Evolutionary conservation across 75 land plant species (phyloP).

Genomic region (Picea glauca): DNA sequence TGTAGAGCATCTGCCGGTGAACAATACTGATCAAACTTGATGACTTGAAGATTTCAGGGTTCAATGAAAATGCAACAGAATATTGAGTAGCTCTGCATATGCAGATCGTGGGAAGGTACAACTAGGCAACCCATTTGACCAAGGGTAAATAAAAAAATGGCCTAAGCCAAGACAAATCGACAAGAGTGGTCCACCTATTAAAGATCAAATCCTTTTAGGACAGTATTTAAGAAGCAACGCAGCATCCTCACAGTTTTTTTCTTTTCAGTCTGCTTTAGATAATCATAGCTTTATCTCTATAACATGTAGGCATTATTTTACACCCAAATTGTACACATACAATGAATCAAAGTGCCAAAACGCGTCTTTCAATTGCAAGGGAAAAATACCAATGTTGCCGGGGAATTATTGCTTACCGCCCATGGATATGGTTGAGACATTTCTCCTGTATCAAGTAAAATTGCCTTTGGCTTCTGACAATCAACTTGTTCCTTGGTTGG

Average conservation of each 20-base stretch:
- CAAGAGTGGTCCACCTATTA: too few species aligned
- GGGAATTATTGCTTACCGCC: constrained; percentile 67
- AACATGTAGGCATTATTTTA: neutral
- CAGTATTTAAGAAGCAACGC: neutral
- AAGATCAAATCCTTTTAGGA: neutral
- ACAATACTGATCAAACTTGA: neutral
- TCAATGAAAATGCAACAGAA: neutral
- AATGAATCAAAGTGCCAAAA: neutral
- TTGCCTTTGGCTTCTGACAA: constrained; percentile 92
- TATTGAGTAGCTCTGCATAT: neutral
- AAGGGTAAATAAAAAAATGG: neutral
- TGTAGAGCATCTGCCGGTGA: neutral
- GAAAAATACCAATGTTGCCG: neutral
- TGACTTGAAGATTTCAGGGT: neutral
- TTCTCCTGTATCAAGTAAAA: constrained; percentile 96
- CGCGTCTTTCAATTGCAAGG: neutral
- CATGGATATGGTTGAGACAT: constrained; percentile 86
- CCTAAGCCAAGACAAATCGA: neutral
- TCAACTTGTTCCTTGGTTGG: constrained; percentile 70
- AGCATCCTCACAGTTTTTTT: neutral
- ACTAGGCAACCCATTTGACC: neutral
- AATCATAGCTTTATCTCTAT: neutral
- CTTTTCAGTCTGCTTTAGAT: neutral
- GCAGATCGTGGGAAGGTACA: neutral
- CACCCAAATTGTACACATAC: neutral